Evolutionary conservation across 2,329 filamentous ascomycete species (phyloP), one percentile per base, ranked within the genome.

Genomic region (Monosporascus sp.): DNA sequence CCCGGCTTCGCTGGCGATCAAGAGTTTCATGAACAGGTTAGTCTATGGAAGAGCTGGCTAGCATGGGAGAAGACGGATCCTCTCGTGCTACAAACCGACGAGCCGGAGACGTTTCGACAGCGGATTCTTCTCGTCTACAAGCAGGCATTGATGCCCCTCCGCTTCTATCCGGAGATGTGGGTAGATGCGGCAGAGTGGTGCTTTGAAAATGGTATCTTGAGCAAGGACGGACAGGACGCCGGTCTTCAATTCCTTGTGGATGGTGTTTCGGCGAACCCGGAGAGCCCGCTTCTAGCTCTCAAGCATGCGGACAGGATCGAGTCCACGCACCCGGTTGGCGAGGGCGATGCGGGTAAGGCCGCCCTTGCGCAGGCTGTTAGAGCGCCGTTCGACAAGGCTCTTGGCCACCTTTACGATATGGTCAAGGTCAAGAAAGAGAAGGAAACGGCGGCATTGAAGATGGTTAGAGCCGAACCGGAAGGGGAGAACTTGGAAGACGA

Each of bases 151-250:
- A 96, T 97, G 88, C 87, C 91, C 4, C 75, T 99, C 52, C 86
- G 92, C 49, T 99, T 97, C 72, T 94, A 93, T 83, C 92, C 94
- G 4, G 89, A 96, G 67, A 86, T 97, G 62, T 99, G 94, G 94
- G 92, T 91, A 49, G 91, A 97, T 55, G 93, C 91, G 9, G 89
- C 92, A 1, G 89, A 96, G 60, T 97, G 93, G 84, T 96, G 90
- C 70, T 91, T 91, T 64, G 81, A 87, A 52, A 91, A 94, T 62
- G 82, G 82, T 45, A 74, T 92, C 60, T 67, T 72, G 9, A 56
- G 54, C 51, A 74, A 84, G 45, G 86, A 91, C 37, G 80, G 80
- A 46, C 76, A 78, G 55, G 74, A 79, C 6, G 65, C 73, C 55
- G 91, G 91, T 11, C 83, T 87, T 24, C 84, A 90, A 9, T 89